Evolutionary conservation across 2,329 filamentous ascomycete genomes (phyloP).

Genomic region (Penicillium sp.): DNA sequence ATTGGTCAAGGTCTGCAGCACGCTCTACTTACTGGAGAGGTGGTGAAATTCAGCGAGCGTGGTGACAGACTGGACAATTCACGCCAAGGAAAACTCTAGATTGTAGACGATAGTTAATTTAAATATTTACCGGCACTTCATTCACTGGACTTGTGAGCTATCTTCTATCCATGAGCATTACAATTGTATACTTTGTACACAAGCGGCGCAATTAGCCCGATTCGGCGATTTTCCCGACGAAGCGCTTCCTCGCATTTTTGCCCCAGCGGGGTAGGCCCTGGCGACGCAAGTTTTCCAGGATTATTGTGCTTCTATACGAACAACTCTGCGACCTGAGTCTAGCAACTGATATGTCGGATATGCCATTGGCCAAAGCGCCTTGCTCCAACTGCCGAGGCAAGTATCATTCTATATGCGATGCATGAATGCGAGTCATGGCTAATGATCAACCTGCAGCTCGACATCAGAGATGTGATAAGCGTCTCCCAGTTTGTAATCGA

Average conservation of each 20-base stretch:
- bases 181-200: not conserved
- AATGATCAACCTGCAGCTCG: conserved; percentile 4
- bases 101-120: no score
- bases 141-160: no score
- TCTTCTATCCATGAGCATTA: not conserved
- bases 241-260: not conserved
- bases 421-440: not conserved
- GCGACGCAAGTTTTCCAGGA: not conserved
- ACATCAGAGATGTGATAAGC: conserved; percentile 24
- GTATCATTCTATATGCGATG: not conserved
- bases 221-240: not conserved
- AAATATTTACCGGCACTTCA: no score
- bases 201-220: not conserved
- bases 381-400: conserved; percentile 18
- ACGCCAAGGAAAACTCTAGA: no score
- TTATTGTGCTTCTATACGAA: not conserved
- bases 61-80: no score
- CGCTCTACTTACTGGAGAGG: no score
- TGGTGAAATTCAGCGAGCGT: no score
- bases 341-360: conserved; percentile 1
- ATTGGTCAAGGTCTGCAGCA: no score
- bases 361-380: conserved; percentile 22
- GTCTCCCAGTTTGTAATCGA: conserved; percentile 16
- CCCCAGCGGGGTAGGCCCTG: not conserved
- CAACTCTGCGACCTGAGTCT: not conserved